A percentile compares a stretch with the other conserved stretches of the same genome.
These are phyloP conservation scores for Marasmius fiardii DNA, from an alignment of 1,284 basidiomycete species.

Conservation along the genomic window DNA sequence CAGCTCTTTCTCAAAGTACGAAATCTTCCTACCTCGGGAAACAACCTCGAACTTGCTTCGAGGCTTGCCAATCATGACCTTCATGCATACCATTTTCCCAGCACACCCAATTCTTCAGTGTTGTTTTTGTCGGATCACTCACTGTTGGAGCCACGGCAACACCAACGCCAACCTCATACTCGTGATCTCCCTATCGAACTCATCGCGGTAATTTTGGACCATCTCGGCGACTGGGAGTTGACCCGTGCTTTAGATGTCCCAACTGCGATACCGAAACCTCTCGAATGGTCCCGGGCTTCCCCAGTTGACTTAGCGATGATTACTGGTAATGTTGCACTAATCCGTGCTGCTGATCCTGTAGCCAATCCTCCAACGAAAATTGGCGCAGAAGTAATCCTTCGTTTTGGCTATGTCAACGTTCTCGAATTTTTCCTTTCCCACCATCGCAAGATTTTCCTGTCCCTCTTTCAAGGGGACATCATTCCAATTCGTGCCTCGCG, in stretches of 20 bases:
- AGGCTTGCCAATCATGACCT: slow-evolving; percentile 70
- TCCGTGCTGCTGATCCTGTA: slow-evolving; percentile 54
- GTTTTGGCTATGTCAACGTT: slow-evolving; percentile 72
- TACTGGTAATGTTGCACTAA: slow-evolving; percentile 53
- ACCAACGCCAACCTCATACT: slow-evolving; percentile 26
- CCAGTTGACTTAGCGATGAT: slow-evolving; percentile 67
- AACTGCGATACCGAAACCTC: slow-evolving; percentile 60
- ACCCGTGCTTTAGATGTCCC: slow-evolving; percentile 71
- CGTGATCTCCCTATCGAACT: slow-evolving; percentile 73
- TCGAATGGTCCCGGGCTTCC: slow-evolving; percentile 68
- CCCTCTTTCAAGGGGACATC: slow-evolving; percentile 58
- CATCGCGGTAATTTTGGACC: slow-evolving; percentile 71
- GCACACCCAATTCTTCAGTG: slow-evolving; percentile 19
- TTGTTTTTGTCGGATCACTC: slow-evolving; percentile 18
- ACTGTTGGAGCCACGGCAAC: slow-evolving; percentile 22
- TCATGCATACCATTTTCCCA: slow-evolving; percentile 63
- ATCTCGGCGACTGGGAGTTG: slow-evolving; percentile 79
- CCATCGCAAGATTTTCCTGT: slow-evolving; percentile 58
- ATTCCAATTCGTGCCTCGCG: slow-evolving; percentile 73
- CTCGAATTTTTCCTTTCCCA: slow-evolving; percentile 67
- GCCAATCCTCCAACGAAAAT: slow-evolving; percentile 60
- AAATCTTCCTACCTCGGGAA: slow-evolving; percentile 58
- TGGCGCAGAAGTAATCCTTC: slow-evolving; percentile 61
- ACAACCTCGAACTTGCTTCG: slow-evolving; percentile 57
- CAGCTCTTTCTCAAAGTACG: slow-evolving; percentile 71